Percentiles rank a stretch among this genome's conserved stretches.
Evolutionary conservation across 176 grass and related monocot species (phyloP).

Genomic region (Eleusine coracana): DNA sequence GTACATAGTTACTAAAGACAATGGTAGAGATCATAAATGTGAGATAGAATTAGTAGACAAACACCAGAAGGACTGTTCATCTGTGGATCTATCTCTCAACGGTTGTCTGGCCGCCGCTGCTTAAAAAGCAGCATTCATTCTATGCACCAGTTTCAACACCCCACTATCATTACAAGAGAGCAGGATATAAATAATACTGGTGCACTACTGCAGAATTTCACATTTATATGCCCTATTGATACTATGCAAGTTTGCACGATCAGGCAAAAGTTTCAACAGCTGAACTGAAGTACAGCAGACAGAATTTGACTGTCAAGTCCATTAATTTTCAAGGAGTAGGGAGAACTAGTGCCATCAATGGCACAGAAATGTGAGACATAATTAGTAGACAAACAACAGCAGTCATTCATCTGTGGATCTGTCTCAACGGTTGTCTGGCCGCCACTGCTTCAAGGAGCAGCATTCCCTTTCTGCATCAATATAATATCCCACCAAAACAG

Average conservation of each 20-base stretch:
- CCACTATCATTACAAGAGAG: conserved; percentile 39
- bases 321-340: too few species aligned
- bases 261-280: background rate
- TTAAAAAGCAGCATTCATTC: conserved; percentile 49
- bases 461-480: conserved; percentile 60
- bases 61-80: conserved; percentile 44
- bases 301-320: too few species aligned
- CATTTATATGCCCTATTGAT: background rate
- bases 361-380: conserved; percentile 67
- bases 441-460: conserved; percentile 42
- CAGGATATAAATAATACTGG: conserved; percentile 22
- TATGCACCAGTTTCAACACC: conserved; percentile 51
- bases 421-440: conserved; percentile 88
- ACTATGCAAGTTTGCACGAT: background rate
- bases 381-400: conserved; percentile 71
- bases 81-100: conserved; percentile 84
- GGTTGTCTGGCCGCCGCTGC: conserved; percentile 84
- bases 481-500: conserved; percentile 43
- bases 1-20: too few species aligned
- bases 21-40: conserved; percentile 21
- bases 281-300: background rate
- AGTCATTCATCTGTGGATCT: conserved; percentile 71
- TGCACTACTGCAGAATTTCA: background rate
- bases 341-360: background rate
- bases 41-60: conserved; percentile 90